Conservation (phyloP, 2,329 filamentous ascomycete species). For the Immersiporthe knoxdaviesiana region DNA sequence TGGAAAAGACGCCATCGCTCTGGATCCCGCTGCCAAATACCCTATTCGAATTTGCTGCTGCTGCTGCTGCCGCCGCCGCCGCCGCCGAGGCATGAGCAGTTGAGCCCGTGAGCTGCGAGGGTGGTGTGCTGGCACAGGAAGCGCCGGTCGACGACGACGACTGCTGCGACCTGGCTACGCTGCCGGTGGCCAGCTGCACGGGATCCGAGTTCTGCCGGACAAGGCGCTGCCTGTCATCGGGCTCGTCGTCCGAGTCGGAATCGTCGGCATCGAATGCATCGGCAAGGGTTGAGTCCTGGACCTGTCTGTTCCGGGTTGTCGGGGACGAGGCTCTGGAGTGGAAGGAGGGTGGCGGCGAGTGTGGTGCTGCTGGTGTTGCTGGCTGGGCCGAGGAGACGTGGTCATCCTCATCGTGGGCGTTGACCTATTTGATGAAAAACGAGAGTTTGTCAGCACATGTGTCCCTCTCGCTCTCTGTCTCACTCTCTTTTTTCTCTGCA, state of each 20-base stretch:
- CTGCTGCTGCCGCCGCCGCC: constrained; percentile 12
- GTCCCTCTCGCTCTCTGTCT: no score
- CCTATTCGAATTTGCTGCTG: constrained; percentile 22
- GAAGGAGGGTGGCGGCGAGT: constrained; percentile 80
- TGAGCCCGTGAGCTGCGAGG: constrained; percentile 15
- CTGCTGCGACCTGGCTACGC: not conserved
- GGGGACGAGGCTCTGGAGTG: constrained; percentile 79
- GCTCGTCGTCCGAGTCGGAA: constrained; percentile 49
- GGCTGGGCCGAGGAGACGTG: constrained; percentile 42
- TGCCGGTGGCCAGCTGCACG: constrained; percentile 26
- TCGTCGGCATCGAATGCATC: constrained; percentile 79
- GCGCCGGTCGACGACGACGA: constrained; percentile 2
- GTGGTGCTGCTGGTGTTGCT: constrained; percentile 51
- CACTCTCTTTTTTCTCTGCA: no score
- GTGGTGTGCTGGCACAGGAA: constrained; percentile 33
- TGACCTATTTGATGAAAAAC: constrained; percentile 49
- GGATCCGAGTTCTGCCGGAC: constrained; percentile 62
- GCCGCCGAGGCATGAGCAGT: constrained; percentile 2
- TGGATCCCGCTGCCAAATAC: constrained; percentile 75
- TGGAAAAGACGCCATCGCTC: constrained; percentile 95
- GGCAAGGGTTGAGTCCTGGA: constrained; percentile 73
- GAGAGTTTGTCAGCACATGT: constrained; percentile 10
- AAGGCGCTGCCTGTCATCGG: constrained; percentile 82
- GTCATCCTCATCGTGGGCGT: constrained; percentile 62
- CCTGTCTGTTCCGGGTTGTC: constrained; percentile 45